Evolutionary conservation across 192 early-diverging fungal genomes (phyloP), one percentile per base, ranked within the genome.

Genomic region (Dimargaris cristalligena): DNA sequence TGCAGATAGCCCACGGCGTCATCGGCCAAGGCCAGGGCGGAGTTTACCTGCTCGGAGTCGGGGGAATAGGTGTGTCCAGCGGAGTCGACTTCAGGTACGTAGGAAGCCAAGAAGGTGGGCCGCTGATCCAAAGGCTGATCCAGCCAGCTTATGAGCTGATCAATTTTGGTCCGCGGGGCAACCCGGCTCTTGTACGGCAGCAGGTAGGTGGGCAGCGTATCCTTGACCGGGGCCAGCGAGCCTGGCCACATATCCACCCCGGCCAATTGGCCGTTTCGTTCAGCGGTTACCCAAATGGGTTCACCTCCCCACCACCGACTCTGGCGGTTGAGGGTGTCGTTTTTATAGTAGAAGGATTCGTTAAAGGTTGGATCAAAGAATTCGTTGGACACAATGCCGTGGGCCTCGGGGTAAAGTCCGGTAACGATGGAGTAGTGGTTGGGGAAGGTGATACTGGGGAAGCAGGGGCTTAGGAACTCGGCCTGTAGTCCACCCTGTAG

Each of bases 381-480:
- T 59, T 71, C 73, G 61, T 89, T 89, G 56, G 72, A 83, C 4
- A 96, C 88, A 59, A 96, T 94, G 18, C 94, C 94, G 58, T 97
- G 91, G 3, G 80, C 75, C 35, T 89, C 85, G 1, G 94, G 92
- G 64, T 91, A 94, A 34, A 97, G 66, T n/a, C 94, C 92, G 11
- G 94, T 94, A 9, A 77, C 85, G 41, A 97, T 71, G 0, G 88
- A 78, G 66, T 89, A 94, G 69, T 97, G 94, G 69, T 97, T 97
- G 3, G 92, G 87, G 63, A 92, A 94, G 0, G 94, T 94, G 35
- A 89, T 76, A 26, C 78, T 79, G 25, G 72, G 71, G 48, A 72
- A 77, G 51, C 65, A 69, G 4, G 74, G 74, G 4, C 63, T 32
- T 66, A 78, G 67, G 63, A 68, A 76, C 58, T 70, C 69, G 0